Evolutionary conservation across 139 green algal species (phyloP).

Genomic region (Coccomyxa sp.): DNA sequence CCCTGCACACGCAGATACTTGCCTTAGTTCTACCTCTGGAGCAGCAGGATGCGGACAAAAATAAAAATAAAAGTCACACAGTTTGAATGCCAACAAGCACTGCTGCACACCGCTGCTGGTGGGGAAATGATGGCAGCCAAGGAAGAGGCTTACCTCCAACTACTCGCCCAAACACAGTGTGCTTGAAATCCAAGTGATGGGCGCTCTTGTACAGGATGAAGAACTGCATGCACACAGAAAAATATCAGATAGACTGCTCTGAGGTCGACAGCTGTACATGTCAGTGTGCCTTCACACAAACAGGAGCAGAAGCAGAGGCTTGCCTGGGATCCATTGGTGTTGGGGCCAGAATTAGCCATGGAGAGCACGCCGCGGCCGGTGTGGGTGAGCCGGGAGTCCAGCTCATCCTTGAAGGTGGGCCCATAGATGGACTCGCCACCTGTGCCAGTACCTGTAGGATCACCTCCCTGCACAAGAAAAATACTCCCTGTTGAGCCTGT

Average conservation of each 20-base stretch:
- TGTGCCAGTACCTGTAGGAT: conserved; percentile 90
- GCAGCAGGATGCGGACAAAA: background rate
- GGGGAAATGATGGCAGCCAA: too few relatives aligned
- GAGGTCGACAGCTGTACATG: too few relatives aligned
- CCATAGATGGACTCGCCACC: conserved; percentile 92
- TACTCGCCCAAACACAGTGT: conserved; percentile 83
- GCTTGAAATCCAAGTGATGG: conserved; percentile 93
- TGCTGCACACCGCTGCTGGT: too few relatives aligned
- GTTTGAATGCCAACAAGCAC: too few relatives aligned
- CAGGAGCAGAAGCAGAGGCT: background rate
- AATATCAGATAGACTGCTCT: background rate
- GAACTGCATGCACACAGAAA: conserved; percentile 47
- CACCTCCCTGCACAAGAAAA: conserved; percentile 74
- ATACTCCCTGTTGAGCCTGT: background rate
- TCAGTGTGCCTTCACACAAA: too few relatives aligned
- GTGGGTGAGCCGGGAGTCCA: conserved; percentile 63
- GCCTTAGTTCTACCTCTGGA: background rate
- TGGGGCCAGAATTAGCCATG: conserved; percentile 90
- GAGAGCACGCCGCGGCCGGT: conserved; percentile 77
- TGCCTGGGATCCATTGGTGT: conserved; percentile 60
- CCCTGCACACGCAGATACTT: conserved; percentile 26
- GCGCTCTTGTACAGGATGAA: conserved; percentile 85
- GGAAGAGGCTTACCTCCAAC: conserved; percentile 51
- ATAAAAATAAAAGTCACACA: too few relatives aligned
- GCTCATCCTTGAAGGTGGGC: conserved; percentile 73